A percentile compares a stretch with the other conserved stretches of the same genome.
Evolutionary conservation across 73 alveolate species (phyloP).

Genomic region (Tetrahymena malaccensis): DNA sequence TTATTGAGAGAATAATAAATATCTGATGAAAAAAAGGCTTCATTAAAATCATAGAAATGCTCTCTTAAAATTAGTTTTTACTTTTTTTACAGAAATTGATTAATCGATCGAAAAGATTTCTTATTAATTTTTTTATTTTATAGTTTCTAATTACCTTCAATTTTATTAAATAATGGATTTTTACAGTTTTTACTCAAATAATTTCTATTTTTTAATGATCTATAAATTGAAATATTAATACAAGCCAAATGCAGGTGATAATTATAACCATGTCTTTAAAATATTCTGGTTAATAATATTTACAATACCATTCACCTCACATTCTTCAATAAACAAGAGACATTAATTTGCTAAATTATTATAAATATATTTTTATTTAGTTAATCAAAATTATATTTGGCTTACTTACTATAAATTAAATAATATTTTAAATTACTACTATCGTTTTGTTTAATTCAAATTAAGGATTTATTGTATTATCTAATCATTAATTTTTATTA

Average conservation of each 20-base stretch:
- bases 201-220: background rate
- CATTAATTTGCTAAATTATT: background rate
- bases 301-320: background rate
- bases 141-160: background rate
- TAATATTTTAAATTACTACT: no score
- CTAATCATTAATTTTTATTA: no score
- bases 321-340: no score
- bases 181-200: background rate
- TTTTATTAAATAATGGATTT: no score
- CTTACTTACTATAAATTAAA: no score
- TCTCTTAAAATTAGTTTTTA: no score
- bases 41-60: background rate
- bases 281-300: background rate
- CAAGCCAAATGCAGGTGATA: background rate
- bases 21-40: background rate
- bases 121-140: no score
- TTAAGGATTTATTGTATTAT: no score
- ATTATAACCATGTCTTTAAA: background rate
- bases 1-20: background rate
- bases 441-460: no score
- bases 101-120: background rate
- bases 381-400: no score
- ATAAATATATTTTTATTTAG: no score
- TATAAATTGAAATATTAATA: no score
- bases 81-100: background rate